phyloP scores from a whole-genome alignment of 1,284 basidiomycete genomes.

The Gymnopus androsaceus region DNA sequence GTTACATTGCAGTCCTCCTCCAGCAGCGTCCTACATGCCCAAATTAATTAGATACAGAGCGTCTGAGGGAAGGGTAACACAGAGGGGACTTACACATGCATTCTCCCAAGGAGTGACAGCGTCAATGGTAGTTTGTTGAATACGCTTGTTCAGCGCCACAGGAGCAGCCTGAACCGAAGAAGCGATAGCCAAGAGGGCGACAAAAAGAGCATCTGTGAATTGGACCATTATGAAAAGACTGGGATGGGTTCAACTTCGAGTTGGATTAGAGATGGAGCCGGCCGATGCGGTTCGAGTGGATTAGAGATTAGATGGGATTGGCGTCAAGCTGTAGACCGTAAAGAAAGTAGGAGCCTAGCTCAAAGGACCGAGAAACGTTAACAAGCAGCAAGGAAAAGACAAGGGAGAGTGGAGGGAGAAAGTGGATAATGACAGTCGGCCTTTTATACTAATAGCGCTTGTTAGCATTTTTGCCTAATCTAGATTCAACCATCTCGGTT shows the following conservation, averaged over 20 bases:
- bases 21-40: constrained; percentile 42
- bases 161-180: constrained; percentile 35
- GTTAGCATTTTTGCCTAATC: neutral
- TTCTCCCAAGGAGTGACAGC: constrained; percentile 45
- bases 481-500: neutral
- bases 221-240: constrained; percentile 22
- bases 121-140: constrained; percentile 43
- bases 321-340: constrained; percentile 7
- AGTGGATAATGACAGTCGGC: neutral
- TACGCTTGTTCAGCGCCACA: constrained; percentile 37
- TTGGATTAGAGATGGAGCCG: neutral
- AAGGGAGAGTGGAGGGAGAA: neutral
- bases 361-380: neutral
- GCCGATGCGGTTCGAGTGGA: neutral
- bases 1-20: constrained; percentile 28
- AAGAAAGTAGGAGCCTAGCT: constrained; percentile 11
- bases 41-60: too few relatives aligned
- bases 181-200: constrained; percentile 28
- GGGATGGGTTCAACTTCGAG: neutral
- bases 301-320: neutral
- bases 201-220: constrained; percentile 27
- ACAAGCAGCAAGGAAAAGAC: neutral
- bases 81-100: constrained; percentile 41
- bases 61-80: neutral
- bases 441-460: constrained; percentile 3